phyloP scores from a whole-genome alignment of 2,329 filamentous ascomycete species.

The Verticillium klebahnii region DNA sequence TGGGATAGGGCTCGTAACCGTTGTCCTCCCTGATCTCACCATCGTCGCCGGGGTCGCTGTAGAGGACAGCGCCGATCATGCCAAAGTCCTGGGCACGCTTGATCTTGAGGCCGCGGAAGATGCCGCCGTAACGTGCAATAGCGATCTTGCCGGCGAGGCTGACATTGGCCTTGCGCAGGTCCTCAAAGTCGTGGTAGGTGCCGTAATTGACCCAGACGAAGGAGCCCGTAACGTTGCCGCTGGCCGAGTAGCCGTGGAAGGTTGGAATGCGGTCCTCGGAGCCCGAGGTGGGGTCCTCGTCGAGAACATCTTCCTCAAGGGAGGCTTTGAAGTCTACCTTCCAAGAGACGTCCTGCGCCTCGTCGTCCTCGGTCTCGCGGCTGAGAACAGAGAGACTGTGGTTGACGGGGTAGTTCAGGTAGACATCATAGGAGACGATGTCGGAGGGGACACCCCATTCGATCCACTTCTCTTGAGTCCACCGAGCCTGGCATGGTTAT shows the following conservation, averaged over 20 bases:
- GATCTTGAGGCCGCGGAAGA: slow-evolving; percentile 88
- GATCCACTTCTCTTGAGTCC: slow-evolving; percentile 71
- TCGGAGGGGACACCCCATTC: slow-evolving; percentile 62
- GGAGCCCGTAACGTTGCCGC: slow-evolving; percentile 81
- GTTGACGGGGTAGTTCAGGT: slow-evolving; percentile 71
- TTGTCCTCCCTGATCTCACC: slow-evolving; percentile 76
- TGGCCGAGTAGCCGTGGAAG: slow-evolving; percentile 93
- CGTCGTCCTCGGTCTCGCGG: slow-evolving; percentile 25
- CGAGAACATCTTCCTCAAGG: slow-evolving; percentile 77
- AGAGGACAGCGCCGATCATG: slow-evolving; percentile 81
- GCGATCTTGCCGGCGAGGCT: slow-evolving; percentile 81
- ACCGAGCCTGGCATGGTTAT: slow-evolving; percentile 48
- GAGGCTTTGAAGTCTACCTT: slow-evolving; percentile 72
- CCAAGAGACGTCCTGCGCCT: slow-evolving; percentile 37
- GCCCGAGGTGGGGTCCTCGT: slow-evolving; percentile 76
- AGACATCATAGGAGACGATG: slow-evolving; percentile 69
- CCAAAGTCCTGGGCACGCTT: slow-evolving; percentile 89
- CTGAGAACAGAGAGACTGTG: slow-evolving; percentile 62
- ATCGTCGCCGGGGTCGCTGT: slow-evolving; percentile 86
- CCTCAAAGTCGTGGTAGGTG: slow-evolving; percentile 79
- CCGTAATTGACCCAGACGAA: slow-evolving; percentile 93
- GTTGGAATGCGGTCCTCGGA: slow-evolving; percentile 72
- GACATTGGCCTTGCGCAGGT: slow-evolving; percentile 70
- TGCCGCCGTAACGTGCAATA: slow-evolving; percentile 76
- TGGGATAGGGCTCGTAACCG: slow-evolving; percentile 73